phyloP scores from a whole-genome alignment of 768 basidiomycete genomes.

The Roridomyces roridus region DNA sequence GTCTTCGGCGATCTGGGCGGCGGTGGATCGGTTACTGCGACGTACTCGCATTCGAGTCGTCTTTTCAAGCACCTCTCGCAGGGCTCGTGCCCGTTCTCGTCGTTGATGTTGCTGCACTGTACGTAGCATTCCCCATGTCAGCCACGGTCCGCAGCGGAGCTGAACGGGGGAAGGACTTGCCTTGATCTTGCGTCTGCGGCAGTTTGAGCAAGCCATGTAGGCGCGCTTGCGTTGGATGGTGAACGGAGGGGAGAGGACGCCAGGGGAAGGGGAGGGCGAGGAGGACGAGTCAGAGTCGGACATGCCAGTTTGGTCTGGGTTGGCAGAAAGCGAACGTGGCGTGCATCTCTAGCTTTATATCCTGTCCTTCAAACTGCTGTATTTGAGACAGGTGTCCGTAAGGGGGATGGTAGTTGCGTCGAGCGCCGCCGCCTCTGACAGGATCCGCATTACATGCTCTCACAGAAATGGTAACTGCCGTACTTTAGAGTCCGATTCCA shows the following conservation, averaged over 20 bases:
- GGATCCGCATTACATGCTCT: too few relatives aligned
- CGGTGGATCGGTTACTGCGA: not conserved
- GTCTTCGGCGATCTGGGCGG: not conserved
- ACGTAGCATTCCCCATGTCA: not conserved
- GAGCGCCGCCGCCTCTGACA: too few relatives aligned
- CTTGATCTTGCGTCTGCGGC: conserved; percentile 13
- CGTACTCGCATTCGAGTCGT: conserved; percentile 7
- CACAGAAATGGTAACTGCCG: too few relatives aligned
- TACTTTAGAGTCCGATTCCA: too few relatives aligned
- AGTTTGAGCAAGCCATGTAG: conserved; percentile 4
- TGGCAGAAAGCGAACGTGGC: too few relatives aligned
- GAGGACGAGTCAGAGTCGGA: not conserved
- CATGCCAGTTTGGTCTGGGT: too few relatives aligned
- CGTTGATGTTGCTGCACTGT: conserved; percentile 1
- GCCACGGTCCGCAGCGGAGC: not conserved
- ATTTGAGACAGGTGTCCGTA: too few relatives aligned
- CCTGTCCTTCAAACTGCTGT: not conserved
- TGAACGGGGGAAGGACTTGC: not conserved
- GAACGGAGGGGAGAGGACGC: not conserved
- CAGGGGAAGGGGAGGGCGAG: too few relatives aligned
- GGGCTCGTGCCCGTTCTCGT: not conserved
- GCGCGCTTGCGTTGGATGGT: conserved; percentile 8
- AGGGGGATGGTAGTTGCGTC: too few relatives aligned
- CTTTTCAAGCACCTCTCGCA: conserved; percentile 12
- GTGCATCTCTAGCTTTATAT: too few relatives aligned